Evolutionary conservation across 805 yeast species (phyloP).

Genomic region (Komagataella ulmi): DNA sequence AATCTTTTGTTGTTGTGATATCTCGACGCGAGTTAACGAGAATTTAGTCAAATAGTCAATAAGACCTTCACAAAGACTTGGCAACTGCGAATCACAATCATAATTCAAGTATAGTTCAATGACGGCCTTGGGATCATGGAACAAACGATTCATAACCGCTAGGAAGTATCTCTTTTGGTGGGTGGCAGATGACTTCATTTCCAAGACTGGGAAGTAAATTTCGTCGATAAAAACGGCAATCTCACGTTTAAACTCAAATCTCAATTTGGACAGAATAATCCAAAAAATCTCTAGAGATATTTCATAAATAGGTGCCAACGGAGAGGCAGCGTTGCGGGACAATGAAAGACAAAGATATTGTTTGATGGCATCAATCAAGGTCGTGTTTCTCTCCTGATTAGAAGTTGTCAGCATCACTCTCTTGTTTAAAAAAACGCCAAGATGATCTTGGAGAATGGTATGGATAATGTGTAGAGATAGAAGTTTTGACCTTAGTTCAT

Average conservation of each 20-base stretch:
- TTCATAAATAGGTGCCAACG: slow-evolving; percentile 84
- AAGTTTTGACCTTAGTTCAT: slow-evolving; percentile 83
- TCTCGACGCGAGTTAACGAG: slow-evolving; percentile 59
- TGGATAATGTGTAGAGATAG: slow-evolving; percentile 81
- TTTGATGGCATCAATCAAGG: slow-evolving; percentile 67
- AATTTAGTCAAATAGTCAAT: slow-evolving; percentile 65
- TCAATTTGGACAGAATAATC: slow-evolving; percentile 69
- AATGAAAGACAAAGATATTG: slow-evolving; percentile 74
- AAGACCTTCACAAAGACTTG: slow-evolving; percentile 75
- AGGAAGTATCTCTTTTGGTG: slow-evolving; percentile 88
- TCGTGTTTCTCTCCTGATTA: slow-evolving; percentile 36
- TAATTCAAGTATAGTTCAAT: slow-evolving; percentile 91
- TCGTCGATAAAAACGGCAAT: slow-evolving; percentile 90
- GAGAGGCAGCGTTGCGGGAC: slow-evolving; percentile 87
- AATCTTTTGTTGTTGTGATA: slow-evolving; percentile 53
- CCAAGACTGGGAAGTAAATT: slow-evolving; percentile 88
- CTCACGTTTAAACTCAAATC: slow-evolving; percentile 83
- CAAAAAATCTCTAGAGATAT: slow-evolving; percentile 87
- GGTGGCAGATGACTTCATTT: slow-evolving; percentile 78
- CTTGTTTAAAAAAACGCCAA: slow-evolving; percentile 60
- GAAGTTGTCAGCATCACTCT: slow-evolving; percentile 39
- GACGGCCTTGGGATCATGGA: slow-evolving; percentile 80
- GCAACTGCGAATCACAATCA: slow-evolving; percentile 77
- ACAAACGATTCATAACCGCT: slow-evolving; percentile 65
- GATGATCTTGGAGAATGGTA: slow-evolving; percentile 72